A percentile compares a stretch with the other conserved stretches of the same genome.
Evolutionary conservation across 768 basidiomycete species (phyloP).

Genomic region (Kwoniella botswanensis): DNA sequence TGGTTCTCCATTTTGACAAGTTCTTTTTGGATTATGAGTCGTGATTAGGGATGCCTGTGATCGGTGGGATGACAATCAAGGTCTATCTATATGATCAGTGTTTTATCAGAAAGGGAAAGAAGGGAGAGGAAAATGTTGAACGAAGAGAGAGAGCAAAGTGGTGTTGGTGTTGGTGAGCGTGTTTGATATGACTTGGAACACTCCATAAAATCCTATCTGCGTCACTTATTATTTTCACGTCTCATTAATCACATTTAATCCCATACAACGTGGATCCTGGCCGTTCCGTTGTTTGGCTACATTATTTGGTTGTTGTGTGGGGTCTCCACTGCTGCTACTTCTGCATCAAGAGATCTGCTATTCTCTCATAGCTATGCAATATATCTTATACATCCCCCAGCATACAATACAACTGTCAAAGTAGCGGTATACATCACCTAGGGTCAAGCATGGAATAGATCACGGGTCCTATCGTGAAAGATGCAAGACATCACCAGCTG

Average conservation of each 20-base stretch:
- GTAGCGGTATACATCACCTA: background rate
- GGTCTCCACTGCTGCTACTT: background rate
- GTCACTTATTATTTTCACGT: background rate
- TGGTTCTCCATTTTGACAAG: constrained; percentile 58
- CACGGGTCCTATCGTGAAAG: background rate
- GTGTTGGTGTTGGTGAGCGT: background rate
- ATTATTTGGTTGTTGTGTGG: background rate
- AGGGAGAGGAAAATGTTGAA: background rate
- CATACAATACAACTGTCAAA: background rate
- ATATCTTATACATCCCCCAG: too few species aligned
- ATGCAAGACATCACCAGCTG: constrained; percentile 38
- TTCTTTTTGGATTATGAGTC: background rate
- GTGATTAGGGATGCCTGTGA: background rate
- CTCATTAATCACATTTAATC: background rate
- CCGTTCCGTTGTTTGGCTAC: background rate
- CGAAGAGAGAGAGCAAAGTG: background rate
- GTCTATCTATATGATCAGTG: background rate
- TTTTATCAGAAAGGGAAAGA: background rate
- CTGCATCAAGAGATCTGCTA: background rate
- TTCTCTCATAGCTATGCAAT: too few species aligned
- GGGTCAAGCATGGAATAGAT: too few species aligned
- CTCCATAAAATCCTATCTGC: background rate
- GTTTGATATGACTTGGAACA: background rate
- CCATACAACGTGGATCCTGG: background rate
- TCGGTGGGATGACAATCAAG: too few species aligned